Evolutionary conservation across 2,329 filamentous ascomycete genomes (phyloP).

Genomic region (Aspergillus sp.): DNA sequence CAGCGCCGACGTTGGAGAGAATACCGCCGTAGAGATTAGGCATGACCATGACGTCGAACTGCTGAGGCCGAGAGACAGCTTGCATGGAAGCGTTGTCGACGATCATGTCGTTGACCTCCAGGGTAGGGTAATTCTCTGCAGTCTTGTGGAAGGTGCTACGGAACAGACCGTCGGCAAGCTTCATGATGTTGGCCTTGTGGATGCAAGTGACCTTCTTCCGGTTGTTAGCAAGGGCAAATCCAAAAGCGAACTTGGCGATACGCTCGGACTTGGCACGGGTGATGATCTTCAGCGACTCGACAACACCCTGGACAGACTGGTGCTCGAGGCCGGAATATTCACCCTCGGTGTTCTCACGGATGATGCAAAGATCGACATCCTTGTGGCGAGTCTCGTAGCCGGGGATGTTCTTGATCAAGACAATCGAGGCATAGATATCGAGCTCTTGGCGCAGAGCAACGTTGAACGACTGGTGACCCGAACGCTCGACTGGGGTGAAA

Average conservation of each 20-base stretch:
- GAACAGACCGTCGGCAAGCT: conserved; percentile 97
- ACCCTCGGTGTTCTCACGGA: conserved; percentile 99
- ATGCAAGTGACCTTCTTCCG: conserved; percentile 99
- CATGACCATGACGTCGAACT: conserved; percentile 99
- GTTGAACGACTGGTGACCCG: conserved; percentile 98
- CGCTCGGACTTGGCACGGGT: conserved; percentile 98
- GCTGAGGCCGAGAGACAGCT: conserved; percentile 89
- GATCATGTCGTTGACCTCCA: conserved; percentile 99
- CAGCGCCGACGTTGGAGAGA: conserved; percentile 96
- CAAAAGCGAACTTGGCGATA: conserved; percentile 97
- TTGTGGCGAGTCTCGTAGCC: conserved; percentile 97
- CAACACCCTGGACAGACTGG: conserved; percentile 91
- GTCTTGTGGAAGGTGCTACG: conserved; percentile 92
- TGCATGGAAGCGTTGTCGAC: conserved; percentile 99
- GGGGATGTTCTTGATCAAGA: conserved; percentile 98
- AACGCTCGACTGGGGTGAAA: conserved; percentile 92
- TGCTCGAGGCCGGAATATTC: conserved; percentile 99
- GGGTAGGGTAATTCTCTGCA: conserved; percentile 88
- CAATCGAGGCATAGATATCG: conserved; percentile 97
- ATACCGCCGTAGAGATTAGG: conserved; percentile 99
- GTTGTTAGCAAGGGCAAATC: conserved; percentile 97
- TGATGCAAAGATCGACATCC: conserved; percentile 96
- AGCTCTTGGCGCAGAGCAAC: conserved; percentile 98
- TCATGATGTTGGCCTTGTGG: conserved; percentile 99
- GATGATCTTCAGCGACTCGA: conserved; percentile 99